Percentiles rank a stretch among this genome's conserved stretches.
Conservation (phyloP, 805 yeast species). For the Monosporozyma aquatica region DNA sequence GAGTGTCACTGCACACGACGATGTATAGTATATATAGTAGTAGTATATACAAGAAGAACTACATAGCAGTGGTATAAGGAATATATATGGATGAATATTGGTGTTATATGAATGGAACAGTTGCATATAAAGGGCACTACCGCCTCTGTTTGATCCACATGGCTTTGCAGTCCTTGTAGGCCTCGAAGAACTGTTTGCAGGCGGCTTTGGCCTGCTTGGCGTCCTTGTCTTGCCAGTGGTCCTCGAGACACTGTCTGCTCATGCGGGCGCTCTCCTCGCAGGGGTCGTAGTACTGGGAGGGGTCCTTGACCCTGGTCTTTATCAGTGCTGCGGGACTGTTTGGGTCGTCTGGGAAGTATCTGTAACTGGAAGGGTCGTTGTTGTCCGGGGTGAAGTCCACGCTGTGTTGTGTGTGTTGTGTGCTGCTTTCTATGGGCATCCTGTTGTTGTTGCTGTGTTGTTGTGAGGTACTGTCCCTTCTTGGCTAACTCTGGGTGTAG, state of each 20-base stretch:
- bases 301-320: constrained; percentile 62
- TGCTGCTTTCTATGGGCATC: no score
- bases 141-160: constrained; percentile 49
- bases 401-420: no score
- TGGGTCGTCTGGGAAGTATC: constrained; percentile 73
- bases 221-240: constrained; percentile 64
- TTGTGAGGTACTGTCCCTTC: no score
- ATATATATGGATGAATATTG: neutral
- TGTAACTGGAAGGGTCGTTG: constrained; percentile 15
- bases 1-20: neutral
- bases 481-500: no score
- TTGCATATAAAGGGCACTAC: neutral
- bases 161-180: constrained; percentile 85
- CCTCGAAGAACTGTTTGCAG: constrained; percentile 79
- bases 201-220: constrained; percentile 60
- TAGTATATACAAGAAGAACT: no score
- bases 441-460: no score
- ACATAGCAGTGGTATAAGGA: neutral
- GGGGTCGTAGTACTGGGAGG: constrained; percentile 85
- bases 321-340: constrained; percentile 58
- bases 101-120: neutral
- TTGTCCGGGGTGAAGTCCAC: constrained; percentile 7
- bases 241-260: constrained; percentile 74
- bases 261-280: constrained; percentile 84
- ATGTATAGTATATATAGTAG: neutral